A percentile compares a stretch with the other conserved stretches of the same genome.
Evolutionary conservation across 805 yeast genomes (phyloP).

Genomic region (Cyberlindnera galapagoensis): DNA sequence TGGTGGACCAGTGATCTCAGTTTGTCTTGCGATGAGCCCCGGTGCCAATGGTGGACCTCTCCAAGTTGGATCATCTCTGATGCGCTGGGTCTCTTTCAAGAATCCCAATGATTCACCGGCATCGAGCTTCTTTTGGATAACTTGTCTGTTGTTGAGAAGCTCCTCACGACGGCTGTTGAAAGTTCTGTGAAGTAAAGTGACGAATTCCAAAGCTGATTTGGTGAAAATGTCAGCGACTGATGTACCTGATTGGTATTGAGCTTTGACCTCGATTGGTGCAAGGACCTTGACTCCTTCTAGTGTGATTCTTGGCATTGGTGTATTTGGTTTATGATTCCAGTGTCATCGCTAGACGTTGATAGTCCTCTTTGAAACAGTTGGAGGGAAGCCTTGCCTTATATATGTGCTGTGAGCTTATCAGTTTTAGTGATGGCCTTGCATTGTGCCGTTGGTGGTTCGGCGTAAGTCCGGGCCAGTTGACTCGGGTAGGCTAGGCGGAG

Average conservation of each 20-base stretch:
- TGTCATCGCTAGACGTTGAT: no score
- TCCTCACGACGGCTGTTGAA: constrained; percentile 56
- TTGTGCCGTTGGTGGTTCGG: no score
- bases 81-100: constrained; percentile 55
- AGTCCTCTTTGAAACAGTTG: no score
- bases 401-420: no score
- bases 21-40: constrained; percentile 67
- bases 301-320: constrained; percentile 19
- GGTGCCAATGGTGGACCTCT: constrained; percentile 67
- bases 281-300: constrained; percentile 30
- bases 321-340: no score
- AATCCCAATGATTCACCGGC: constrained; percentile 52
- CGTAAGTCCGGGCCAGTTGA: no score
- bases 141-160: constrained; percentile 54
- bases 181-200: constrained; percentile 65
- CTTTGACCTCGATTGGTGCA: constrained; percentile 26
- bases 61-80: constrained; percentile 72
- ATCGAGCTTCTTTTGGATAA: constrained; percentile 53
- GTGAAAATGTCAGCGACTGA: constrained; percentile 33
- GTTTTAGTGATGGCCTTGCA: no score
- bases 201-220: constrained; percentile 49
- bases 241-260: constrained; percentile 33
- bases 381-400: no score
- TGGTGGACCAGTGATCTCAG: constrained; percentile 84
- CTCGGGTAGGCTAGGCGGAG: no score